These are phyloP conservation scores for Cyclostephanos invisitatus DNA, from an alignment of 108 stramenopile species.

Conservation along the genomic window DNA sequence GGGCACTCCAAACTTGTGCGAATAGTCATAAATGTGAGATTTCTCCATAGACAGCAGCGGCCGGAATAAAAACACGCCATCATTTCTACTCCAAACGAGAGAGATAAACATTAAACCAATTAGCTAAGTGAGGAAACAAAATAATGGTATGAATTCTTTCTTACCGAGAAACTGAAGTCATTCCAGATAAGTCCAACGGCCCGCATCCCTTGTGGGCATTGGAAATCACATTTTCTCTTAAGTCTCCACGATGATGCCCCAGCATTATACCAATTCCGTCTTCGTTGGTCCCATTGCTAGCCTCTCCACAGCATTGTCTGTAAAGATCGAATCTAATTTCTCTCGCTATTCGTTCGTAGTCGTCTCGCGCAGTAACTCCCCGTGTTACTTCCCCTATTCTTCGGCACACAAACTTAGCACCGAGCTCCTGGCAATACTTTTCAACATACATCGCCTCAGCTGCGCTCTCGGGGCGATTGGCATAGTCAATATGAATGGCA, in stretches of 20 bases:
- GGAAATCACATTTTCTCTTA: constrained; percentile 95
- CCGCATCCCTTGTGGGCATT: constrained; percentile 94
- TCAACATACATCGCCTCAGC: constrained; percentile 89
- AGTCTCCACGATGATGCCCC: constrained; percentile 97
- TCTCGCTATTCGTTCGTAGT: constrained; percentile 89
- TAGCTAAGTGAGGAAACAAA: too few relatives aligned
- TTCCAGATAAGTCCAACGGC: constrained; percentile 86
- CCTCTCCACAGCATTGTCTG: constrained; percentile 53
- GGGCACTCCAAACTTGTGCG: constrained; percentile 92
- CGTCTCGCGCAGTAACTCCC: constrained; percentile 90
- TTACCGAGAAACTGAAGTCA: constrained; percentile 71
- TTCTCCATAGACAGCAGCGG: constrained; percentile 89
- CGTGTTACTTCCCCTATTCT: constrained; percentile 90
- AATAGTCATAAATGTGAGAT: constrained; percentile 81
- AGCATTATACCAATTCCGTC: constrained; percentile 84
- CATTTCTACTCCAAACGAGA: constrained; percentile 35
- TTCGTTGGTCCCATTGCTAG: constrained; percentile 9
- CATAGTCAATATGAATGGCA: constrained; percentile 95
- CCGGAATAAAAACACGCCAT: constrained; percentile 88
- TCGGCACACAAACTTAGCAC: constrained; percentile 63
- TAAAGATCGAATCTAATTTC: constrained; percentile 88
- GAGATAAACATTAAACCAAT: too few relatives aligned
- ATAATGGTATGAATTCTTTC: too few relatives aligned
- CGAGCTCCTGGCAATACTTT: constrained; percentile 67
- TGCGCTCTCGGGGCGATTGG: constrained; percentile 91